Base-by-base conservation (phyloP, 768 basidiomycete species). In the Trametes elegans region DNA sequence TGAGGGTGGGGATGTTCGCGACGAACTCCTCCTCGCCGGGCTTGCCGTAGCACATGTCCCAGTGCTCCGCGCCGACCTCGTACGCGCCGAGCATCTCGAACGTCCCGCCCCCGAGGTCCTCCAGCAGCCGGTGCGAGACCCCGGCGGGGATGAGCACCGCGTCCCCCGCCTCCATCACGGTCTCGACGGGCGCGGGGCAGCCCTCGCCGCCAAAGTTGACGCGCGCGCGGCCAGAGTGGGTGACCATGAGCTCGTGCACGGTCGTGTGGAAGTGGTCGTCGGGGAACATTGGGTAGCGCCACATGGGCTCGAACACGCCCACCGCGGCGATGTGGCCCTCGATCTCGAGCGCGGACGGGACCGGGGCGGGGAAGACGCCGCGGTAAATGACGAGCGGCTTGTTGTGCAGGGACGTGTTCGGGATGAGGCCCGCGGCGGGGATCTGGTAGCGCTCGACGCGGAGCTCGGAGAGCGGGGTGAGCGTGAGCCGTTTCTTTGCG, bases 51-150 rank as follows among this genome's bases (percentile, higher is more conserved):
- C 72, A 74, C 69, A 74, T 67, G 55, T 76, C 74, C 74, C 74
- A 74, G 19, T 65, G 54, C 18, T 64, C 64, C 27, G 57, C 59
- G 13, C 66, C 71, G 9, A 57, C 62, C 7, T 73, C 72, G 60
- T 78, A 78, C 44, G 70, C 69, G 10, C 74, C 74, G 6, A 78
- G 68, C 72, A 77, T 73, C 62, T 70, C 61, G 43, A 78, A 75
- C 14, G n/a, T n/a, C n/a, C 63, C 62, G 2, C 63, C 62, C 7
- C 63, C 39, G 21, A 57, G 45, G 28, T 71, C 69, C 54, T 69
- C 58, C 45, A 74, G 43, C 32, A 74, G 47, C 21, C 70, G 63
- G 55, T 78, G 76, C 7, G 66, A 71, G 14, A 76, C 71, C 2
- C 76, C 74, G 9, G 76, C 76, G 5, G 75, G 76, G 13, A 76